These are phyloP conservation scores for Aspergillus ustus DNA, from an alignment of 2,329 filamentous ascomycete species.

Conservation along the genomic window DNA sequence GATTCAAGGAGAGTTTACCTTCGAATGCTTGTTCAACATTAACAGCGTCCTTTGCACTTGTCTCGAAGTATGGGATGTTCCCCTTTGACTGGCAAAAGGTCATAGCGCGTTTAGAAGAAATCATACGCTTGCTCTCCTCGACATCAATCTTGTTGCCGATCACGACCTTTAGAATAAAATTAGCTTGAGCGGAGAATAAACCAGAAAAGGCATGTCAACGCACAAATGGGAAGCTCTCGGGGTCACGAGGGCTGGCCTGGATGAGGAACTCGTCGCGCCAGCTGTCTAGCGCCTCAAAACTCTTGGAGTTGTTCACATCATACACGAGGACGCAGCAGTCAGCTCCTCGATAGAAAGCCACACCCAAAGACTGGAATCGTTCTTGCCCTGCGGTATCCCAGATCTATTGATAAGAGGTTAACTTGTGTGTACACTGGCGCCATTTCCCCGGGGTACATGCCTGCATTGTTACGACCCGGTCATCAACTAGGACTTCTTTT, in stretches of 20 bases:
- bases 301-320: slow-evolving; percentile 99
- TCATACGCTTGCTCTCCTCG: slow-evolving; percentile 95
- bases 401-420: slow-evolving; percentile 60
- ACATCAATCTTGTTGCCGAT: slow-evolving; percentile 99
- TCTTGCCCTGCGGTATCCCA: slow-evolving; percentile 99
- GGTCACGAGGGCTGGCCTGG: slow-evolving; percentile 93
- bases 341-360: slow-evolving; percentile 95
- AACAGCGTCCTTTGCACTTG: slow-evolving; percentile 96
- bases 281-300: slow-evolving; percentile 96
- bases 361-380: slow-evolving; percentile 93
- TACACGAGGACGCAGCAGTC: slow-evolving; percentile 98
- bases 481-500: slow-evolving; percentile 95
- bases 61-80: slow-evolving; percentile 98
- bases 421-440: not conserved
- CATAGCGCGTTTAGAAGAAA: slow-evolving; percentile 93
- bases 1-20: slow-evolving; percentile 49
- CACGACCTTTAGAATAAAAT: slow-evolving; percentile 67
- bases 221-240: slow-evolving; percentile 97
- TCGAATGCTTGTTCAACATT: slow-evolving; percentile 92
- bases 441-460: slow-evolving; percentile 51
- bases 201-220: slow-evolving; percentile 42
- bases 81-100: slow-evolving; percentile 98
- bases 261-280: slow-evolving; percentile 99
- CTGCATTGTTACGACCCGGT: slow-evolving; percentile 98
- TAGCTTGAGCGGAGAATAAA: slow-evolving; percentile 8